Evolutionary conservation across 768 basidiomycete genomes (phyloP), one percentile per base, ranked within the genome.

Genomic region (Termitomyces sp.): DNA sequence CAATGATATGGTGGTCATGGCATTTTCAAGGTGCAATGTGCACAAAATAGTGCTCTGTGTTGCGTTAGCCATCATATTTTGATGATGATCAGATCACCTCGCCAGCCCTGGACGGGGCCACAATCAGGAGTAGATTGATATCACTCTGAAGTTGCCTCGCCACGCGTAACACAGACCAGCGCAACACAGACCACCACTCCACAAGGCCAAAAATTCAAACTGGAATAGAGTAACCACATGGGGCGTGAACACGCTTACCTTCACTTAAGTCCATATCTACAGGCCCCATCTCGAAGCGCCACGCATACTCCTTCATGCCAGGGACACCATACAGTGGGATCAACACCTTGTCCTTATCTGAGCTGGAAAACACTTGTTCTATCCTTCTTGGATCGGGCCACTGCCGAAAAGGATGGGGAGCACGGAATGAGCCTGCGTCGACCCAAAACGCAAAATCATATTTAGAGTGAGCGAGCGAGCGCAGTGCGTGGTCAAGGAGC

Each of bases 381-480:
- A 83, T 71, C 14, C 78, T 68, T 12, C 32, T 58, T 4, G 69
- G 63, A 59, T 78, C 74, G 3, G 83, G 84, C 84, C 84, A 85
- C n/a, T 38, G 44, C 4, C 56, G 56, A 62, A 79, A 84, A 13
- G 58, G 58, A 66, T 84, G 80, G 0, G 69, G 63, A 20, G 65
- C 55, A 14, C 81, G 66, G 62, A 85, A 82, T 58, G 80, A 79
- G 7, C 79, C 82, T 2, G 82, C 81, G 60, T 85, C 83, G 36
- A 69, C 75, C 83, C 83, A 85, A 60, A 85, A 84, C 1, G 75
- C 79, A 66, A 81, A 85, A 24, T 80, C 75, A 58, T 80, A 83
- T n/a, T 58, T 32, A 18, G 16, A 26, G 50, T 58, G 44, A 69
- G 57, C 6, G 69, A 71, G 36, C 64, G 61, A 77, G 60, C 6